Base-by-base conservation (phyloP, 2,329 filamentous ascomycete genomes). In the Aspergillus melleus region DNA sequence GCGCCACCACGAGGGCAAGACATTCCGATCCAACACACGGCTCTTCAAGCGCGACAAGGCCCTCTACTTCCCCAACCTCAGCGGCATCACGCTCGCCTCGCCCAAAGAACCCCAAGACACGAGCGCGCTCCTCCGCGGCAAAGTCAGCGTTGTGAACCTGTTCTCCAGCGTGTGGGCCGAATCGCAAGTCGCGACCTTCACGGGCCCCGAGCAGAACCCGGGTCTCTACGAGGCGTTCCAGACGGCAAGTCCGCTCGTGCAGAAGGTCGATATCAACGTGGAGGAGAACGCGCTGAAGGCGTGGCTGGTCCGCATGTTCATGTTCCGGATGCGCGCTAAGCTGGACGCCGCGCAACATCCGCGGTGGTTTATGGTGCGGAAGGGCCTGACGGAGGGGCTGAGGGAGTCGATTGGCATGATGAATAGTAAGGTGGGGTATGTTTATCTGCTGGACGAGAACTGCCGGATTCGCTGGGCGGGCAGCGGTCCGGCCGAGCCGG, bases 401-500 rank as follows among this genome's bases (percentile, higher is more conserved):
- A 81, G 83, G 64, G 84, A 87, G 69, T 80, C 83, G 4, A 83
- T 88, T 68, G 86, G 86, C 5, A 75, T 96, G 72, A 79, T 96
- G 72, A 99, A 99, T 77, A 88, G 87, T 66, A 96, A 93, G 77
- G 94, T 97, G 36, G 94, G 93, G 42, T 98, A 97, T 78, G 89
- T 93, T 4, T 99, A 96, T 76, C 82, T 99, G 52, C 82, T 99
- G 60, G 95, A 99, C 74, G 83, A 88, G 63, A 83, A 93, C 64
- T 96, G 92, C 75, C 90, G 88, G 77, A 96, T 99, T 67, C 86
- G 95, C 58, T 99, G 95, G 95, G 95, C 94, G 0, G 95, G 91
- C 4, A 96, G 92, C 63, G 80, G 76, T 44, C 71, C 77, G 54
- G 77, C 79, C 14, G 73, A 79, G 60, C 65, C 70, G 32, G 69